These are phyloP conservation scores for Lumnitzera littorea DNA, from an alignment of 345 rosid genomes.

Conservation along the genomic window DNA sequence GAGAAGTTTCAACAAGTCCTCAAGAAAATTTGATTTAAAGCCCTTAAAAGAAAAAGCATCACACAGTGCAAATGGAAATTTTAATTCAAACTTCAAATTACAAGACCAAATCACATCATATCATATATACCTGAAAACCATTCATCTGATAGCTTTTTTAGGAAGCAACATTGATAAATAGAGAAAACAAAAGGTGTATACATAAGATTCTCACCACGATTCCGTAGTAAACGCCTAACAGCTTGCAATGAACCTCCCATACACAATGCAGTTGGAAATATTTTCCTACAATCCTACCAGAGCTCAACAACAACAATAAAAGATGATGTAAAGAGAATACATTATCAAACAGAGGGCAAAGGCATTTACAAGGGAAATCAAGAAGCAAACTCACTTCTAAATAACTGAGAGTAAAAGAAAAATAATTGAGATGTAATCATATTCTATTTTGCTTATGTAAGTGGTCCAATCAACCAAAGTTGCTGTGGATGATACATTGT, in stretches of 20 bases:
- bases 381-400: neutral
- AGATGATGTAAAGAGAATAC: neutral
- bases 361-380: neutral
- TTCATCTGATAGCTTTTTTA: neutral
- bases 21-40: too few species aligned
- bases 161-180: neutral
- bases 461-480: too few species aligned
- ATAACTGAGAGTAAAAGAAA: neutral
- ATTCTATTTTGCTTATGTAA: too few species aligned
- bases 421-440: neutral
- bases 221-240: conserved; percentile 40
- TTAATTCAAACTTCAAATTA: too few species aligned
- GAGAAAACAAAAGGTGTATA: conserved; percentile 2
- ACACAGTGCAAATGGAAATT: too few species aligned
- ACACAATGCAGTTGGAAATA: conserved; percentile 72
- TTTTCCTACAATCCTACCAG: conserved; percentile 77
- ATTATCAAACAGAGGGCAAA: neutral
- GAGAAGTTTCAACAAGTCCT: too few species aligned
- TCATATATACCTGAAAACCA: too few species aligned
- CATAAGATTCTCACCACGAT: conserved; percentile 55
- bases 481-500: too few species aligned
- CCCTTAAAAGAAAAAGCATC: too few species aligned
- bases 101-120: too few species aligned
- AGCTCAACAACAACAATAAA: conserved; percentile 9
- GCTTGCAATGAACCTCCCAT: conserved; percentile 82